These are phyloP conservation scores for Adansonia gregorii DNA, from an alignment of 441 rosid species.

Conservation along the genomic window DNA sequence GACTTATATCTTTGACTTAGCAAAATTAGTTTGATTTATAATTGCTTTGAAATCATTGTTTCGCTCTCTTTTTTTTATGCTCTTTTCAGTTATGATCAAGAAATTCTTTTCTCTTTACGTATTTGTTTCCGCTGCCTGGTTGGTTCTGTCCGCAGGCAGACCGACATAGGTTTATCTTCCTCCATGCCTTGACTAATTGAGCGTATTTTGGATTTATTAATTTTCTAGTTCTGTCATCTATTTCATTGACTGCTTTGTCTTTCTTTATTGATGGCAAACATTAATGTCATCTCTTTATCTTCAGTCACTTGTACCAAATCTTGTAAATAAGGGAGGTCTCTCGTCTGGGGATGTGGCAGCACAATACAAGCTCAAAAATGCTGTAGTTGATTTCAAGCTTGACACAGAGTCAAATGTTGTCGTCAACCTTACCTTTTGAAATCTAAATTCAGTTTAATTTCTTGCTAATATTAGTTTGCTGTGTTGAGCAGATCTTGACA, in stretches of 20 bases:
- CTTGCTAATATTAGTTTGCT: constrained; percentile 16
- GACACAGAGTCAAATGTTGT: constrained; percentile 42
- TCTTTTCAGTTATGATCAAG: not conserved
- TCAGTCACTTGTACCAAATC: constrained; percentile 43
- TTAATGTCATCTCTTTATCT: constrained; percentile 1
- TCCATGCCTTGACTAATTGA: not conserved
- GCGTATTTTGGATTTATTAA: not conserved
- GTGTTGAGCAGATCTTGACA: constrained; percentile 41
- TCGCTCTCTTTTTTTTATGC: not conserved
- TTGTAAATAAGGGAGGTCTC: constrained; percentile 44
- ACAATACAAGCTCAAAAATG: constrained; percentile 39
- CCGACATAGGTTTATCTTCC: not conserved
- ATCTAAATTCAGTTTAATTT: constrained; percentile 12
- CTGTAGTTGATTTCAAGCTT: constrained; percentile 41
- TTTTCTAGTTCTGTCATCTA: constrained; percentile 8
- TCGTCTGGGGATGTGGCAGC: constrained; percentile 44
- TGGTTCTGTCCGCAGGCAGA: not conserved
- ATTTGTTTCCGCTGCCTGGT: not conserved
- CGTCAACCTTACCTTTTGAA: constrained; percentile 21
- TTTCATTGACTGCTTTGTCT: not conserved
- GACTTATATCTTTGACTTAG: not conserved
- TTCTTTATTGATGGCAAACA: constrained; percentile 1
- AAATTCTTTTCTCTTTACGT: not conserved
- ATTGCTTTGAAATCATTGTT: not conserved
- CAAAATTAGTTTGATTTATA: not conserved